Conservation (phyloP, 2,329 filamentous ascomycete genomes). For the Aspergillus aculeatinus region DNA sequence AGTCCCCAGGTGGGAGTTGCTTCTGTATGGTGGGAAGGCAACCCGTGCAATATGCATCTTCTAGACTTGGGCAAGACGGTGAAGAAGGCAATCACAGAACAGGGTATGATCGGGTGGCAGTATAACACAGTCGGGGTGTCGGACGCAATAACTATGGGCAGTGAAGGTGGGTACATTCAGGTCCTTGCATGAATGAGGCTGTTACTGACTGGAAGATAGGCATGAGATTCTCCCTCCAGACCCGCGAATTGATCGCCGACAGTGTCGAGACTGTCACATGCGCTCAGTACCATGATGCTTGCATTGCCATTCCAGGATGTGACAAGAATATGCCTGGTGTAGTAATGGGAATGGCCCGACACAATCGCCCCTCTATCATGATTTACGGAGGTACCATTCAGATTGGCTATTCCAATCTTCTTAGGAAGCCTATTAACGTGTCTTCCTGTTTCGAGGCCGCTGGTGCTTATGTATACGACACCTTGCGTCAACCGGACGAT, state of each 20-base stretch:
- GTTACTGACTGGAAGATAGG: conserved; percentile 51
- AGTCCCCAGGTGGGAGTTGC: conserved; percentile 88
- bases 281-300: conserved; percentile 89
- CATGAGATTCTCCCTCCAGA: conserved; percentile 91
- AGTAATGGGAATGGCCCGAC: conserved; percentile 83
- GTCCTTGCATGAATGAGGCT: background rate
- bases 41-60: conserved; percentile 82
- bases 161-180: conserved; percentile 63
- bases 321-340: conserved; percentile 98
- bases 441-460: conserved; percentile 84
- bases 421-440: conserved; percentile 81
- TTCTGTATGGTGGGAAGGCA: conserved; percentile 96
- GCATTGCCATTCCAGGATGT: conserved; percentile 88
- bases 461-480: conserved; percentile 77
- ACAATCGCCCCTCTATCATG: conserved; percentile 92
- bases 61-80: conserved; percentile 84
- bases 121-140: conserved; percentile 90
- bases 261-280: conserved; percentile 91
- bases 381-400: conserved; percentile 91
- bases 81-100: conserved; percentile 75
- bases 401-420: conserved; percentile 75
- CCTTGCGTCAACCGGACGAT: conserved; percentile 67
- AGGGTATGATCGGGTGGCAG: conserved; percentile 91
- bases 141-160: conserved; percentile 93
- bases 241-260: conserved; percentile 88